Evolutionary conservation across 1,284 basidiomycete species (phyloP).

Genomic region (Tilletia setariae): DNA sequence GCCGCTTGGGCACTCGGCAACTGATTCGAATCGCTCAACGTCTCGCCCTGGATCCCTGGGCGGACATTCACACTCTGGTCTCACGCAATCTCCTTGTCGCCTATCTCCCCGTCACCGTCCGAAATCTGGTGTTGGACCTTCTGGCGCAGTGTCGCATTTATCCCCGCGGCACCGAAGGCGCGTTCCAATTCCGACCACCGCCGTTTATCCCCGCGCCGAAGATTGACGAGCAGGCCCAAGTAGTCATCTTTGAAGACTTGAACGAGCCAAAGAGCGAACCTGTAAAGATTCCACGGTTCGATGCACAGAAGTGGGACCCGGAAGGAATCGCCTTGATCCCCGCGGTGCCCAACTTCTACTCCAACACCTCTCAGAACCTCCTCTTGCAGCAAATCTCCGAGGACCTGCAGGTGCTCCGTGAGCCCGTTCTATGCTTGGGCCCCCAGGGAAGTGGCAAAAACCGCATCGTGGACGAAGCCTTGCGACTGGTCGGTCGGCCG

Average conservation of each 20-base stretch:
- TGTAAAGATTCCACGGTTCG: conserved; percentile 43
- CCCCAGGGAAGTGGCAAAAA: conserved; percentile 56
- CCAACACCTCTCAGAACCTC: conserved; percentile 52
- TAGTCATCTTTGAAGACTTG: conserved; percentile 29
- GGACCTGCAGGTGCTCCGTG: conserved; percentile 50
- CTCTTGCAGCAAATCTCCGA: conserved; percentile 52
- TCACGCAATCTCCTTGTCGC: conserved; percentile 52
- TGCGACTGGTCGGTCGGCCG: conserved; percentile 52
- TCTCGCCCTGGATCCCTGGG: conserved; percentile 44
- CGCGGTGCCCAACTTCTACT: conserved; percentile 47
- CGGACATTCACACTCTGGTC: conserved; percentile 45
- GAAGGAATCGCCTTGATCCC: conserved; percentile 52
- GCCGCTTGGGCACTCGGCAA: conserved; percentile 53
- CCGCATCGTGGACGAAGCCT: conserved; percentile 54
- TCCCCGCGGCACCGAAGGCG: conserved; percentile 44
- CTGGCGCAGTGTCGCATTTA: conserved; percentile 43
- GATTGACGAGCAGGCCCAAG: conserved; percentile 19
- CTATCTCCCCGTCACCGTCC: conserved; percentile 53
- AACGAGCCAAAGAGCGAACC: conserved; percentile 18
- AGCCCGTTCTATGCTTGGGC: conserved; percentile 55
- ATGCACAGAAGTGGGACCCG: conserved; percentile 42
- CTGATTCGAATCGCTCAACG: conserved; percentile 52
- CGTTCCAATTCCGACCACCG: conserved; percentile 38
- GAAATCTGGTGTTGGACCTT: conserved; percentile 42
- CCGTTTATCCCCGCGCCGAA: conserved; percentile 35